Evolutionary conservation across 2,329 filamentous ascomycete species (phyloP), one percentile per base, ranked within the genome.

Genomic region (Ophiosphaerella korrae): DNA sequence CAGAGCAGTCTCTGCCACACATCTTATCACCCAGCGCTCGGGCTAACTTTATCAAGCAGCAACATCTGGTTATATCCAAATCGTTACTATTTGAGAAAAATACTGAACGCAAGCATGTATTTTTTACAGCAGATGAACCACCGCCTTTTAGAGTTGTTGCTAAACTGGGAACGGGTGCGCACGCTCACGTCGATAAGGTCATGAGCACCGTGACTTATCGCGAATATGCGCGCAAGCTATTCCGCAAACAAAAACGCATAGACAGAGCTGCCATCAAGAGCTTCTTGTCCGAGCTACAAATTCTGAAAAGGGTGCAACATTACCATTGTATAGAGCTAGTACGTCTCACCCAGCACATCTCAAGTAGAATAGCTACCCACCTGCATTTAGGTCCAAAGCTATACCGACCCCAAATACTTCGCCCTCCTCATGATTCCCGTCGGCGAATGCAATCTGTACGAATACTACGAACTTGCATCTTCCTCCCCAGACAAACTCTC

Each of bases 361-460:
- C 26, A 29, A 29, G 11, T 6, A 2, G 6, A 32, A 13, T 23
- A 2, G 33, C 21, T 33, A 11, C 32, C 12, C 7, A 9, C 11
- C 5, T 1, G 18, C 7, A 9, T 31, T 14, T 24, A 46, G 43
- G 35, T 33, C 3, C 35, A 46, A 16, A 68, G 63, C 39, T 73
- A 70, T 42, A 72, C 69, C 2, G 70, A 73, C 39, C 43, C 60
- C 4, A 49, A 55, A 5, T 62, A 59, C 34, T 50, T 71, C n/a
- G 67, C 61, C 9, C 41, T 74, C 1, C 46, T 74, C 26, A 73
- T 71, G 60, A 45, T 43, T 9, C 64, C 44, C 40, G 57, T 67
- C 9, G 63, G 57, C 5, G 35, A 58, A 7, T 42, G 46, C 23
- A 44, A 60, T 37, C 21, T 48, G 9, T 37, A 40, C 12, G 66